These are phyloP conservation scores for Neurospora sp. DNA, from an alignment of 495 filamentous ascomycete genomes.

Conservation along the genomic window DNA sequence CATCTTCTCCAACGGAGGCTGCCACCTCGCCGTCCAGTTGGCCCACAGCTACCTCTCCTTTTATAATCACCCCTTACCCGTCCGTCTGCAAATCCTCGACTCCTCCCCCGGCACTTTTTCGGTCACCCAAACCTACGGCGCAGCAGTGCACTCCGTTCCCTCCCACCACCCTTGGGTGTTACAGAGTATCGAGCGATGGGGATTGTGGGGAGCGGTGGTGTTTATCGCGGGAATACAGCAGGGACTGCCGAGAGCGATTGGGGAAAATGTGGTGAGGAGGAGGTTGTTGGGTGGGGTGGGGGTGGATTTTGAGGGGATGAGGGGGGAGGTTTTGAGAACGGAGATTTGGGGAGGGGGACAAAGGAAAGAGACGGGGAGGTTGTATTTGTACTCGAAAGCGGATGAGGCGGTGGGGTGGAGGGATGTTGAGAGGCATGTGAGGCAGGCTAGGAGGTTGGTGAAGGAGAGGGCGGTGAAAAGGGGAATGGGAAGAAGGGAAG, in stretches of 20 bases:
- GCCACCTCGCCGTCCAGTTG: constrained; percentile 21
- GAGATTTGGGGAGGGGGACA: constrained; percentile 7
- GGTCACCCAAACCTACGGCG: background rate
- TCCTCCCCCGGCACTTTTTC: constrained; percentile 18
- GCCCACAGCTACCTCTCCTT: constrained; percentile 15
- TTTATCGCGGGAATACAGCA: constrained; percentile 13
- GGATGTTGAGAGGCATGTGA: constrained; percentile 23
- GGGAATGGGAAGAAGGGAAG: constrained; percentile 3
- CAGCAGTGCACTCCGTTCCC: background rate
- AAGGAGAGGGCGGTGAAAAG: constrained; percentile 5
- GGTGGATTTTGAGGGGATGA: constrained; percentile 11
- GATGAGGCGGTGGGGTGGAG: constrained; percentile 24
- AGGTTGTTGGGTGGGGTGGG: constrained; percentile 12
- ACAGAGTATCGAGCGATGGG: background rate
- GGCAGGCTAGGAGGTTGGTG: background rate
- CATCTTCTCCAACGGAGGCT: constrained; percentile 36
- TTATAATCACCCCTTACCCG: background rate
- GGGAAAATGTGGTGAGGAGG: constrained; percentile 12
- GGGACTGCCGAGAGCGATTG: constrained; percentile 9
- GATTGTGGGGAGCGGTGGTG: background rate
- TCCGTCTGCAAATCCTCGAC: constrained; percentile 18
- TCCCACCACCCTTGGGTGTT: background rate
- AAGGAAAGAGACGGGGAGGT: constrained; percentile 3
- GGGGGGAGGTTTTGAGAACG: constrained; percentile 17
- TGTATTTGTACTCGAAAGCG: constrained; percentile 27